Conservation (phyloP, 192 early-diverging fungal species). For the Entomortierella lignicola region DNA sequence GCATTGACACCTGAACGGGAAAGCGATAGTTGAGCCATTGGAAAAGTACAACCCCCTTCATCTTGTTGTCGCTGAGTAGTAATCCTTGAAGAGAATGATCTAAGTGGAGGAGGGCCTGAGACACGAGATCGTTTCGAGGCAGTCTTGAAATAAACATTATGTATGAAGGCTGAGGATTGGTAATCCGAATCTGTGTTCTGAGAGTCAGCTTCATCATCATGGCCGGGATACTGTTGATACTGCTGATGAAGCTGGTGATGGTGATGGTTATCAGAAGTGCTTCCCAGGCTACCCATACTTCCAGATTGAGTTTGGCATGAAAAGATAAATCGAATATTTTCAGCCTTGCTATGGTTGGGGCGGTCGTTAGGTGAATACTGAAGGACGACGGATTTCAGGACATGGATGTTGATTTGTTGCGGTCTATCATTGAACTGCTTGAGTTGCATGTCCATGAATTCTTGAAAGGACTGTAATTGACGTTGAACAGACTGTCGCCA, state of each 20-base stretch:
- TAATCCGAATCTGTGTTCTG: too few relatives aligned
- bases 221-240: conserved; percentile 9
- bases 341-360: background rate
- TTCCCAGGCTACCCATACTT: background rate
- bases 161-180: conserved; percentile 17
- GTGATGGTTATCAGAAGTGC: background rate
- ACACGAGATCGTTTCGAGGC: background rate
- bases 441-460: background rate
- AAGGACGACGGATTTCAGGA: conserved; percentile 17
- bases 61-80: background rate
- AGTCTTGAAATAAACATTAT: conserved; percentile 22
- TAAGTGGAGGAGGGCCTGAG: background rate
- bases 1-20: too few relatives aligned
- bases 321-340: conserved; percentile 15
- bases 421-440: background rate
- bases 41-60: too few relatives aligned
- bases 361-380: conserved; percentile 13
- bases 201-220: background rate
- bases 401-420: conserved; percentile 2
- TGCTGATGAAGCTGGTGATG: conserved; percentile 4
- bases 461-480: background rate
- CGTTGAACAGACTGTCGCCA: background rate
- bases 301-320: conserved; percentile 22
- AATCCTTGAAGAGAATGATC: background rate
- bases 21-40: too few relatives aligned